Evolutionary conservation across 75 land plant genomes (phyloP).

Genomic region (Cunninghamia lanceolata): DNA sequence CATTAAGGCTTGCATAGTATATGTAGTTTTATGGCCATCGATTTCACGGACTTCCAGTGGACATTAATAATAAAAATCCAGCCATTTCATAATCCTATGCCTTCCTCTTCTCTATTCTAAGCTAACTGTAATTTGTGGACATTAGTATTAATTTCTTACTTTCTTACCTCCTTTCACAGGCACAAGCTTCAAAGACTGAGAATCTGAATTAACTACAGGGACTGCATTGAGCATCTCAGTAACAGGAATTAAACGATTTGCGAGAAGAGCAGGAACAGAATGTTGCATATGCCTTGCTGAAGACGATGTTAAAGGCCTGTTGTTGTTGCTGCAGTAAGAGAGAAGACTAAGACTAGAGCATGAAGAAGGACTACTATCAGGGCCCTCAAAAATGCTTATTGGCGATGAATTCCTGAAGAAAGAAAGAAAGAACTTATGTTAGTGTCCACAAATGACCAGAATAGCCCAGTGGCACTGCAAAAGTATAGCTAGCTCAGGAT

Average conservation of each 20-base stretch:
- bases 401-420: neutral
- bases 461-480: neutral
- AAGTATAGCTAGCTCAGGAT: neutral
- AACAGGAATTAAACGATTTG: neutral
- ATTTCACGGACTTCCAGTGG: neutral
- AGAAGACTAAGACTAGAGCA: neutral
- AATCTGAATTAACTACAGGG: neutral
- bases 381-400: neutral
- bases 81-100: neutral
- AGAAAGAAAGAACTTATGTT: neutral
- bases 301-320: neutral
- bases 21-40: neutral
- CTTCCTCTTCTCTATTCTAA: neutral
- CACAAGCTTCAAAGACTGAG: neutral
- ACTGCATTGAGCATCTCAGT: conserved; percentile 4
- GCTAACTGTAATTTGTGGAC: neutral
- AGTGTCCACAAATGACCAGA: neutral
- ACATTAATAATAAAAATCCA: neutral
- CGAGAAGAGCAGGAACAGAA: neutral
- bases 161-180: neutral
- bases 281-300: neutral
- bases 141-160: neutral
- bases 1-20: neutral
- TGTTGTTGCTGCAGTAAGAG: conserved; percentile 1
- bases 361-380: neutral